A percentile compares a stretch with the other conserved stretches of the same genome.
Conservation (phyloP, 768 basidiomycete genomes). For the Crucibulum laeve region DNA sequence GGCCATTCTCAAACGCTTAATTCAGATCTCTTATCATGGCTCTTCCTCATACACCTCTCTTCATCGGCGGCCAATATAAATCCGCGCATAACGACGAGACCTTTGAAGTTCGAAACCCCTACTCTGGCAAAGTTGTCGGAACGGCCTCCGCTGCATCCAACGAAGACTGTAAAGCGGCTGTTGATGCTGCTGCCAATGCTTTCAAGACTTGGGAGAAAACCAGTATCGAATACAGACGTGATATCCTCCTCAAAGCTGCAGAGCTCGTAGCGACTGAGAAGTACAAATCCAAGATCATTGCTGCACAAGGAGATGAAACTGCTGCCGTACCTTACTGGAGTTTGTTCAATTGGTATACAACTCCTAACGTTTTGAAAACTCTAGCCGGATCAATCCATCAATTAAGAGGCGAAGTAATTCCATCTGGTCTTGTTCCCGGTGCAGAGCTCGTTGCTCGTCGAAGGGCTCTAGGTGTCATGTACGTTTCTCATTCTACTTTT, state of each 20-base stretch:
- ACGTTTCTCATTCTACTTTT: conserved; percentile 11
- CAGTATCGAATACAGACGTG: conserved; percentile 28
- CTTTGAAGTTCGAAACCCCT: conserved; percentile 44
- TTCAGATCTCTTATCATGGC: no score
- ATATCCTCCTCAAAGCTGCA: conserved; percentile 44
- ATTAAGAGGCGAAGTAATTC: conserved; percentile 39
- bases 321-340: conserved; percentile 25
- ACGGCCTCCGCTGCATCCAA: conserved; percentile 39
- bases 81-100: conserved; percentile 29
- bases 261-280: conserved; percentile 38
- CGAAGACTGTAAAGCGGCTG: conserved; percentile 38
- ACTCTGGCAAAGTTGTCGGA: conserved; percentile 37
- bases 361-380: conserved; percentile 21
- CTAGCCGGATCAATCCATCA: conserved; percentile 28
- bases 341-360: conserved; percentile 17
- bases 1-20: no score
- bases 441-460: conserved; percentile 38
- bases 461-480: conserved; percentile 52
- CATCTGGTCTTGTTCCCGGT: conserved; percentile 37
- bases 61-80: conserved; percentile 33
- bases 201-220: conserved; percentile 44
- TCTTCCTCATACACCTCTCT: conserved; percentile 30
- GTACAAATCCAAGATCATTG: conserved; percentile 29
- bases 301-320: conserved; percentile 33
- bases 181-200: conserved; percentile 40